Evolutionary conservation across 1,139 yeast genomes (phyloP).

Genomic region (Yamadazyma spencermartinsiae): DNA sequence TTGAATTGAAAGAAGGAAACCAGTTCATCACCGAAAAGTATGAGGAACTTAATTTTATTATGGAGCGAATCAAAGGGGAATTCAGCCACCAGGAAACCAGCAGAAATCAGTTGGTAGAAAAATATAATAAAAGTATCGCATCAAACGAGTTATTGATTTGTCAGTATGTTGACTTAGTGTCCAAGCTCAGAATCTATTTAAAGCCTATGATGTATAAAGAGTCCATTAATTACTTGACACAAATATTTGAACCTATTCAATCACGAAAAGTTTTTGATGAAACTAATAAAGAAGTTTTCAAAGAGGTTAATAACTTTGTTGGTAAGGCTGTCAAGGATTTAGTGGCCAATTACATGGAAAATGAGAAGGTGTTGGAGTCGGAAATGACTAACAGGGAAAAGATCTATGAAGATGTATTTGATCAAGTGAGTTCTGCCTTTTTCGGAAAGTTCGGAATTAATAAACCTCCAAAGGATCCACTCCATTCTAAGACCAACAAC

Average conservation of each 20-base stretch:
- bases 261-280: slow-evolving; percentile 12
- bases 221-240: slow-evolving; percentile 17
- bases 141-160: slow-evolving; percentile 11
- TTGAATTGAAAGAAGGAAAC: background rate
- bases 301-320: slow-evolving; percentile 18
- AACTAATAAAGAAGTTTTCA: slow-evolving; percentile 14
- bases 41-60: background rate
- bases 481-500: background rate
- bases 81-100: background rate
- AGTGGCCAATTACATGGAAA: slow-evolving; percentile 18
- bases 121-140: background rate
- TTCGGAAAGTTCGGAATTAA: background rate
- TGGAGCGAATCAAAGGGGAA: background rate
- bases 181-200: slow-evolving; percentile 10
- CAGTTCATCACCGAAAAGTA: background rate
- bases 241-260: slow-evolving; percentile 15
- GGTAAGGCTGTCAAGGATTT: slow-evolving; percentile 21
- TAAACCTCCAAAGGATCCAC: background rate
- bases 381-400: slow-evolving; percentile 17
- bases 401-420: slow-evolving; percentile 13
- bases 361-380: slow-evolving; percentile 20
- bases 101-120: background rate
- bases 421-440: slow-evolving; percentile 12
- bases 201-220: slow-evolving; percentile 24
- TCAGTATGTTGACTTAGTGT: slow-evolving; percentile 8